A percentile compares a stretch with the other conserved stretches of the same genome.
These are phyloP conservation scores for Endotrypanum monterogeii DNA, from an alignment of 208 protist species.

Conservation along the genomic window DNA sequence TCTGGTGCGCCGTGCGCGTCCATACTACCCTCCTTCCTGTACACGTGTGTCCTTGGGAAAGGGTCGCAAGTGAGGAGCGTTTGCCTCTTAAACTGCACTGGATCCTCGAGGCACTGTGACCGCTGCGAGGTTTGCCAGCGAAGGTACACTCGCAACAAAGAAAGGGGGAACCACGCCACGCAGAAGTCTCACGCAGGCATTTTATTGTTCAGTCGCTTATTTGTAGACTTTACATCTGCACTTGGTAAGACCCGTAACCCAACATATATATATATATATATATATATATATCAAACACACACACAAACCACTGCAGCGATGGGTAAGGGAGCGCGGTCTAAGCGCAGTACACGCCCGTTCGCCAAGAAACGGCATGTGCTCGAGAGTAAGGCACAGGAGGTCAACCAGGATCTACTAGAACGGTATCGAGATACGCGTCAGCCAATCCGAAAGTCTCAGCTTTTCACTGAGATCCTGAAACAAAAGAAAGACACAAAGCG, in stretches of 20 bases:
- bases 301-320: too few relatives aligned
- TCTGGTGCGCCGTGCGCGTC: not conserved
- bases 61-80: not conserved
- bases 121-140: too few relatives aligned
- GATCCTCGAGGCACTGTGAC: too few relatives aligned
- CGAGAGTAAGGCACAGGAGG: constrained; percentile 50
- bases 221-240: too few relatives aligned
- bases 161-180: too few relatives aligned
- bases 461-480: constrained; percentile 84
- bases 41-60: not conserved
- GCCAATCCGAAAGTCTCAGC: constrained; percentile 81
- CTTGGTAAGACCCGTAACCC: not conserved
- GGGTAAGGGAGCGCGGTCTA: constrained; percentile 82
- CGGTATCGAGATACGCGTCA: constrained; percentile 85
- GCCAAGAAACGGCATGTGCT: constrained; percentile 41
- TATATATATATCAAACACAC: too few relatives aligned
- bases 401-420: constrained; percentile 79
- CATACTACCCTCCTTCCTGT: not conserved
- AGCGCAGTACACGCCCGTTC: constrained; percentile 45
- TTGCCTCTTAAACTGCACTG: not conserved
- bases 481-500: constrained; percentile 92
- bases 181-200: too few relatives aligned
- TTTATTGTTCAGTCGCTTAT: too few relatives aligned
- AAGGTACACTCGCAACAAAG: too few relatives aligned
- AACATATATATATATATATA: too few relatives aligned